A percentile compares a stretch with the other conserved stretches of the same genome.
Evolutionary conservation across 176 grass and related monocot species (phyloP).

Genomic region (Carex littledalei): DNA sequence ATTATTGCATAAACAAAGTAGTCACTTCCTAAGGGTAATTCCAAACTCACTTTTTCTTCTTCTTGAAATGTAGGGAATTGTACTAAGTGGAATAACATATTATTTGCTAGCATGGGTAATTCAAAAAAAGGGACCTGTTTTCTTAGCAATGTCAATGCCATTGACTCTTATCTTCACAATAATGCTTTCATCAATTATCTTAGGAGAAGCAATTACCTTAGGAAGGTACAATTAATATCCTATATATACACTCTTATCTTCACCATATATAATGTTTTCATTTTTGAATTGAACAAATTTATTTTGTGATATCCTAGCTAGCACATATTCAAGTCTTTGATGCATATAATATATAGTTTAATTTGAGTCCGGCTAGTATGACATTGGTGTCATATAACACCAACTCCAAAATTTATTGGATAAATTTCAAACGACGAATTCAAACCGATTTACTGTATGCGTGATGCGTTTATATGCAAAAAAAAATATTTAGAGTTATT

Average conservation of each 20-base stretch:
- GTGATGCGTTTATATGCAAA: too few species aligned
- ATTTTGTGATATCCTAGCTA: not conserved
- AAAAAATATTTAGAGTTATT: too few species aligned
- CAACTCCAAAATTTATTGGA: too few species aligned
- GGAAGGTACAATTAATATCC: conserved; percentile 27
- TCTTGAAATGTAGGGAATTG: conserved; percentile 20
- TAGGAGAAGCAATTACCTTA: conserved; percentile 36
- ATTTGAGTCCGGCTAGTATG: too few species aligned
- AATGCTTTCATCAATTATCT: conserved; percentile 20
- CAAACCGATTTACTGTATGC: too few species aligned
- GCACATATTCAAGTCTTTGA: not conserved
- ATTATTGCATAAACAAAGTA: not conserved
- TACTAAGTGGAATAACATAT: conserved; percentile 21
- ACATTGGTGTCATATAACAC: too few species aligned
- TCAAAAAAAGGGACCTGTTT: conserved; percentile 37
- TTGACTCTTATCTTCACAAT: conserved; percentile 37
- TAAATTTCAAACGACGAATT: too few species aligned
- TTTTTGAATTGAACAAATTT: not conserved
- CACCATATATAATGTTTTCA: not conserved
- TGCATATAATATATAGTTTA: not conserved
- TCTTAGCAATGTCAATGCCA: conserved; percentile 34
- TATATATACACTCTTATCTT: not conserved
- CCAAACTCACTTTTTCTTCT: not conserved
- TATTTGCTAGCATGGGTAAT: conserved; percentile 46
- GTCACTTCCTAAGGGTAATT: not conserved